phyloP scores from a whole-genome alignment of 345 rosid genomes.

The Hypericum androsaemum region DNA sequence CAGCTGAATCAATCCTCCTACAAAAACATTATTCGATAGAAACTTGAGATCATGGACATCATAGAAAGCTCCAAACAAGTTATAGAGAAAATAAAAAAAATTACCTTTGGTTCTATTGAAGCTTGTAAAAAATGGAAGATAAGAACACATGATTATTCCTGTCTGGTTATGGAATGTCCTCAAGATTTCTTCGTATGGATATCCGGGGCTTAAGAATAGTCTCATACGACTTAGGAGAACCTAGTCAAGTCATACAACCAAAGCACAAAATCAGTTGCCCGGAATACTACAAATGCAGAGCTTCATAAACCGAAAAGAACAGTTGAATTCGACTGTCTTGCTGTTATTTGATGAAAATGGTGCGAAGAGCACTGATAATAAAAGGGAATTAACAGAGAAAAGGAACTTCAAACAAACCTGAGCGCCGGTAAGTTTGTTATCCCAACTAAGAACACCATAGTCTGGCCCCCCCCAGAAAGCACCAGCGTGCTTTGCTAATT shows the following conservation, averaged over 20 bases:
- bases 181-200: conserved; percentile 84
- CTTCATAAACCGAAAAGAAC: neutral
- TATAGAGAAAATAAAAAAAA: neutral
- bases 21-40: neutral
- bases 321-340: neutral
- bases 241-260: conserved; percentile 24
- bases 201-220: conserved; percentile 83
- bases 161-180: conserved; percentile 87
- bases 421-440: conserved; percentile 93
- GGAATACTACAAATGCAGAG: neutral
- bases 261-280: neutral
- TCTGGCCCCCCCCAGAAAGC: conserved; percentile 85
- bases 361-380: no score
- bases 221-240: conserved; percentile 72
- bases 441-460: conserved; percentile 94
- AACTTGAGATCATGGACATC: neutral
- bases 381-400: no score
- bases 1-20: conserved; percentile 78
- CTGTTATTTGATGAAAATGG: no score
- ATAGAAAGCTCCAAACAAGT: no score
- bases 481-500: conserved; percentile 82
- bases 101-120: conserved; percentile 68
- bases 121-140: conserved; percentile 52
- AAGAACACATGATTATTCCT: conserved; percentile 73
- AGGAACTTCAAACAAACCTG: conserved; percentile 42